A percentile compares a stretch with the other conserved stretches of the same genome.
These are phyloP conservation scores for Cutaneotrichosporon sp. DNA, from an alignment of 1,284 basidiomycete genomes.

Conservation along the genomic window DNA sequence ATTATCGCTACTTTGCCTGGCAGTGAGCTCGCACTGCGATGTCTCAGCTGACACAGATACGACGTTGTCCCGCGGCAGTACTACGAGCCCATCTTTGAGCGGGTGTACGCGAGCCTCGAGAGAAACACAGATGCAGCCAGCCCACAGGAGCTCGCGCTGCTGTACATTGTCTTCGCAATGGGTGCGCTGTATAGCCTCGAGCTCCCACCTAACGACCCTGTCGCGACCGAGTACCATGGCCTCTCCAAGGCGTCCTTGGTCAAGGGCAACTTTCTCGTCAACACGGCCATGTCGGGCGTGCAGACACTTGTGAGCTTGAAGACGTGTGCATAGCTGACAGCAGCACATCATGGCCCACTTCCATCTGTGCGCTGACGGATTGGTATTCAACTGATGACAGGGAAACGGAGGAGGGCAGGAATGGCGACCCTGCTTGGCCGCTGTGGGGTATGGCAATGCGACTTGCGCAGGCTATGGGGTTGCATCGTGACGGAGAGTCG, in stretches of 20 bases:
- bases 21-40: slow-evolving; percentile 22
- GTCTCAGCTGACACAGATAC: slow-evolving; percentile 33
- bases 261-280: slow-evolving; percentile 37
- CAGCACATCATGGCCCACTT: slow-evolving; percentile 32
- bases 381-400: slow-evolving; percentile 10
- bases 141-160: slow-evolving; percentile 35
- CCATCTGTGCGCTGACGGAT: slow-evolving; percentile 10
- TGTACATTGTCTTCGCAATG: slow-evolving; percentile 37
- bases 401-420: slow-evolving; percentile 30
- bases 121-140: neutral
- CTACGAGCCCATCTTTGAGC: slow-evolving; percentile 29
- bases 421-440: slow-evolving; percentile 30
- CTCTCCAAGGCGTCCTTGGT: slow-evolving; percentile 33
- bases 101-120: slow-evolving; percentile 17
- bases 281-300: slow-evolving; percentile 37
- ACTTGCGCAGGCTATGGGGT: slow-evolving; percentile 18
- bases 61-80: slow-evolving; percentile 27
- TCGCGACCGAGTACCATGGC: slow-evolving; percentile 33
- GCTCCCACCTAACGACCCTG: slow-evolving; percentile 38
- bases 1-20: slow-evolving; percentile 24
- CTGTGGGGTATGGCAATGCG: slow-evolving; percentile 17
- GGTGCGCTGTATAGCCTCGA: slow-evolving; percentile 41
- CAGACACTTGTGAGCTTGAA: slow-evolving; percentile 30
- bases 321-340: neutral
- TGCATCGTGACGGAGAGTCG: slow-evolving; percentile 17